phyloP scores from a whole-genome alignment of 2,329 filamentous ascomycete genomes.

The Huntiella abstrusa region DNA sequence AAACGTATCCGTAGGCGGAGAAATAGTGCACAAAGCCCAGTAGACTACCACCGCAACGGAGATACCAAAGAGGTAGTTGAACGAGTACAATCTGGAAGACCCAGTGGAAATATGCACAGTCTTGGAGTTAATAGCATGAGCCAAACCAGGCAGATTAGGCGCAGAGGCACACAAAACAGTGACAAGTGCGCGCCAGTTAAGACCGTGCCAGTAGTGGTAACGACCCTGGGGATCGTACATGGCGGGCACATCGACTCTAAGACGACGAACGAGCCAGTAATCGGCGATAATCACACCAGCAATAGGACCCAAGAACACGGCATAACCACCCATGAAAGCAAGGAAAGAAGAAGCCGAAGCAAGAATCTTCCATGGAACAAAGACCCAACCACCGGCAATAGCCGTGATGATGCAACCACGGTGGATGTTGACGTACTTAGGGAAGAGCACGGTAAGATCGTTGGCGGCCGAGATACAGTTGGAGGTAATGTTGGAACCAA shows the following conservation, averaged over 20 bases:
- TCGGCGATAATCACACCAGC: conserved; percentile 24
- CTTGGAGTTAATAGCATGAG: conserved; percentile 13
- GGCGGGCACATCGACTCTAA: conserved; percentile 21
- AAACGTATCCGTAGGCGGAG: conserved; percentile 8
- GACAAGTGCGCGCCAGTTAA: conserved; percentile 23
- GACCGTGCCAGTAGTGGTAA: conserved; percentile 23
- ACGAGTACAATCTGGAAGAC: conserved; percentile 13
- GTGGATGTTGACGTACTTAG: conserved; percentile 18
- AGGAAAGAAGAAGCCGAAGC: conserved; percentile 17
- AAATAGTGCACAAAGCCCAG: conserved; percentile 7
- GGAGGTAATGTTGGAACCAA: conserved; percentile 17
- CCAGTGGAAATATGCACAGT: conserved; percentile 7
- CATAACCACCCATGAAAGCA: conserved; percentile 18
- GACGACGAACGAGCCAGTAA: conserved; percentile 21
- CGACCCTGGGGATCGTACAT: conserved; percentile 24
- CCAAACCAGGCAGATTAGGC: conserved; percentile 25
- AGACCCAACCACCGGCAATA: conserved; percentile 18
- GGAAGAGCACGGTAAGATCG: conserved; percentile 17
- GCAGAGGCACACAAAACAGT: conserved; percentile 23
- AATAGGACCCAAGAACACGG: conserved; percentile 23
- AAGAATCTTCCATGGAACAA: conserved; percentile 20
- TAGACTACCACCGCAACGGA: conserved; percentile 13
- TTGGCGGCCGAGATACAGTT: conserved; percentile 17
- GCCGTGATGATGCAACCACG: conserved; percentile 17
- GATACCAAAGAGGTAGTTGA: conserved; percentile 15